Evolutionary conservation across 805 yeast genomes (phyloP), one percentile per base, ranked within the genome.

Genomic region (Metschnikowia lachancei): DNA sequence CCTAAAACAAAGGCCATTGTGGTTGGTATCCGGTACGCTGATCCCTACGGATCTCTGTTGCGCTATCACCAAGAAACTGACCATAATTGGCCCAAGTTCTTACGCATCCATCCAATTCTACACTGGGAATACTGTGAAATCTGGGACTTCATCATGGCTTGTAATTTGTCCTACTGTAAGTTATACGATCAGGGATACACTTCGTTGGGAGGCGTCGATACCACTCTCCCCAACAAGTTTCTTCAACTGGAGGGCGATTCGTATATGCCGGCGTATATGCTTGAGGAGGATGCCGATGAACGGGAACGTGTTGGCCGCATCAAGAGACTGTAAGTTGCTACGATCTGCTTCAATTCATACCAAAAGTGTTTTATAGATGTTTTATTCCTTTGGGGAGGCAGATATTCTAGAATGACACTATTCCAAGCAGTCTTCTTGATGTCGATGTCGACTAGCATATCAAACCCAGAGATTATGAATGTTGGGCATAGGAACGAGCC

Each of bases 141-240:
- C 2, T 94, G 99, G 99, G 80, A 80, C 53, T 91, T 92, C 59
- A 65, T 92, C 41, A 65, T 81, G 17, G 76, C 68, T 18, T 69
- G 80, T 17, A 60, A 74, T n/a, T 74, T 84, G 35, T 75, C 75
- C 2, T 90, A 92, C 62, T 92, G 98, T 62, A 56, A 61, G 2
- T 67, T 94, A 46, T 94, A 94, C 59, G 95, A 86, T 54, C 46
- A 55, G 31, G 99, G 99, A 0, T 94, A 85, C 59, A 91, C 99
- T 1, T 87, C 96, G 1, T 65, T 94, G 16, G 99, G 99, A 2
- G 94, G 96, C 0, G 68, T 81, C 1, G 67, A 77, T 45, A 77
- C 81, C 36, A 92, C 99, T 0, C 57, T 76, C 2, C 81, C 78
- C 29, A 94, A 94, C 61, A 96, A 95, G 11, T 72, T 68, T 45